Evolutionary conservation across 257 asterid species (phyloP).

Genomic region (Dorcoceras hygrometricum): DNA sequence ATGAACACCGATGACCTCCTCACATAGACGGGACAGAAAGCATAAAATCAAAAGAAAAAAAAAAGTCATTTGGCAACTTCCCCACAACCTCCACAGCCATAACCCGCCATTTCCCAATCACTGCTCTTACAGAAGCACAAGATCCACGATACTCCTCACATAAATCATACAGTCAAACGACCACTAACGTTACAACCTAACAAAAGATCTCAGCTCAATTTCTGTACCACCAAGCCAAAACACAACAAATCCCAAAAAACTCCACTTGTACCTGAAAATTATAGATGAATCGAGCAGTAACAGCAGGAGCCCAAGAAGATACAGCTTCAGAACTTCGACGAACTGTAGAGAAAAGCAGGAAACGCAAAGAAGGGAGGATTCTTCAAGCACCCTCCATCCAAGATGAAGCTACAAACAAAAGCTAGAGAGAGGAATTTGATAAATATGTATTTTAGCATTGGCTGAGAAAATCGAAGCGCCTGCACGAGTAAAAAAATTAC

Average conservation of each 20-base stretch:
- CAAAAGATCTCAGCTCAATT: slow-evolving; percentile 8
- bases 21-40: not conserved
- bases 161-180: not conserved
- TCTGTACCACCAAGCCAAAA: not conserved
- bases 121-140: not conserved
- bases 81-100: not conserved
- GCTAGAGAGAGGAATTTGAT: not conserved
- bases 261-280: slow-evolving; percentile 10
- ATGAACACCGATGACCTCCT: not conserved
- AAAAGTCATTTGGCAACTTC: not conserved
- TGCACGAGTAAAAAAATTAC: not conserved
- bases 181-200: not conserved
- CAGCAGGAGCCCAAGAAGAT: not conserved
- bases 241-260: not conserved
- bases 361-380: slow-evolving; percentile 34
- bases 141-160: slow-evolving; percentile 2
- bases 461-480: not conserved
- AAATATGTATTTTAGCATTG: not conserved
- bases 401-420: slow-evolving; percentile 38
- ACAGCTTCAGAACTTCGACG: not conserved
- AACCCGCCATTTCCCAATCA: not conserved
- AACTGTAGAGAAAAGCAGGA: slow-evolving; percentile 4
- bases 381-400: slow-evolving; percentile 56
- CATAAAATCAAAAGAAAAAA: not conserved
- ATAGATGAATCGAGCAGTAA: not conserved